phyloP scores from a whole-genome alignment of 2,329 filamentous ascomycete species.

The Paecilomyces niveus region DNA sequence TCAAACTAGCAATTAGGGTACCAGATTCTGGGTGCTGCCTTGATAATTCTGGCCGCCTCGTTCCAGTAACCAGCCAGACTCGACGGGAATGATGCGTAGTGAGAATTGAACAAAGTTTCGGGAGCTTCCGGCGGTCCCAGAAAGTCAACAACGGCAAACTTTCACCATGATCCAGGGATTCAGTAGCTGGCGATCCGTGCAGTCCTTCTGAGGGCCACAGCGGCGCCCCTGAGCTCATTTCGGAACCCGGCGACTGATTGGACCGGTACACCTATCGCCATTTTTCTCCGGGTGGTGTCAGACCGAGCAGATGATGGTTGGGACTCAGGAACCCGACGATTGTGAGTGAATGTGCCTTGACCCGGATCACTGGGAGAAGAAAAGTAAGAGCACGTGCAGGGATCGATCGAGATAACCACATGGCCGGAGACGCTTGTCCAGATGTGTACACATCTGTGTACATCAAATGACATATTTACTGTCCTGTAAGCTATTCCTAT shows the following conservation, averaged over 20 bases:
- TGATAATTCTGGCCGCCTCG: neutral
- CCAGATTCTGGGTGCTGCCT: neutral
- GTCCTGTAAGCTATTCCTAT: neutral
- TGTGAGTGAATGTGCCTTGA: neutral
- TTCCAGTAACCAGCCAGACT: neutral
- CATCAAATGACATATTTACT: neutral
- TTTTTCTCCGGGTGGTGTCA: neutral
- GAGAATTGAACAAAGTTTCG: neutral
- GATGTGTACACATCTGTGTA: neutral
- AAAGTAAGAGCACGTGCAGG: neutral
- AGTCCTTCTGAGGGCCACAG: neutral
- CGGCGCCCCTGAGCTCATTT: neutral
- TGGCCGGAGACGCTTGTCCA: neutral
- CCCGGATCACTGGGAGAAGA: neutral
- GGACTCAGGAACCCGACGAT: neutral
- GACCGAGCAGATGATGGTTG: neutral
- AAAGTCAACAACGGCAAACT: neutral
- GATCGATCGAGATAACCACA: neutral
- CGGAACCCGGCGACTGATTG: neutral
- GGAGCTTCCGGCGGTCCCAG: neutral
- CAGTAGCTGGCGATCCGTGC: neutral
- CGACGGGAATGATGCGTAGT: neutral
- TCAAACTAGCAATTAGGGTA: neutral
- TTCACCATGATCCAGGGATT: neutral
- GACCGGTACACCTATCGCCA: neutral